A percentile compares a stretch with the other conserved stretches of the same genome.
Evolutionary conservation across 345 rosid genomes (phyloP).

Genomic region (Lagerstroemia speciosa): DNA sequence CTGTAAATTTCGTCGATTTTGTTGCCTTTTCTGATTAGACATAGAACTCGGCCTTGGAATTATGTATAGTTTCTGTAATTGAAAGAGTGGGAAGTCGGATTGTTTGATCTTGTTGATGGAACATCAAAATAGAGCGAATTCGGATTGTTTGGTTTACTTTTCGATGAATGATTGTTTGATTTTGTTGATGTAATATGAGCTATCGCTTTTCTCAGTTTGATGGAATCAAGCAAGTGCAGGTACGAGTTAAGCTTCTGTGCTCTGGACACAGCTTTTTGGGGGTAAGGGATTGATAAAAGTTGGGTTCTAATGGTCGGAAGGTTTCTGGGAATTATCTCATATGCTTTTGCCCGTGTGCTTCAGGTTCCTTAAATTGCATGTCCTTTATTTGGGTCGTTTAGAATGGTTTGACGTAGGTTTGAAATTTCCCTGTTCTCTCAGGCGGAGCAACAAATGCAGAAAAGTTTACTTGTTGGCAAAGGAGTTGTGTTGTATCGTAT

Average conservation of each 20-base stretch:
- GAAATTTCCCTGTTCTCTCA: constrained; percentile 10
- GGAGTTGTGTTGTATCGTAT: constrained; percentile 56
- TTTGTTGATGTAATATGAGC: too few relatives aligned
- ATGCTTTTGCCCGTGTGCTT: too few relatives aligned
- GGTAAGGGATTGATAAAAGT: neutral
- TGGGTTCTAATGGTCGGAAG: too few relatives aligned
- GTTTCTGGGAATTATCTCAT: too few relatives aligned
- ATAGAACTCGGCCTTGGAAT: neutral
- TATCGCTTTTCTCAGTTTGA: neutral
- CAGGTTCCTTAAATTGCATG: neutral
- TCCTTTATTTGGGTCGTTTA: neutral
- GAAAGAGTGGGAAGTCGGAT: neutral
- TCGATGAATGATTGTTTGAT: too few relatives aligned
- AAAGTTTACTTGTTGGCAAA: constrained; percentile 53
- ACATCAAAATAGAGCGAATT: too few relatives aligned
- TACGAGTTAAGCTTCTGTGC: neutral
- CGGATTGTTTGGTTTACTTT: too few relatives aligned
- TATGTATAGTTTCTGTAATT: neutral
- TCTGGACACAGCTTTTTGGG: neutral
- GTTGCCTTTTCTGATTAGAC: neutral
- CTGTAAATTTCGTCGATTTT: neutral
- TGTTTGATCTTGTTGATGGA: neutral
- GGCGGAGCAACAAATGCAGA: constrained; percentile 72
- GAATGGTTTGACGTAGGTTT: neutral
- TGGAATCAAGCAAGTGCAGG: neutral